Percentiles rank a stretch among this genome's conserved stretches.
phyloP scores from a whole-genome alignment of 2,329 filamentous ascomycete species.

The Colletotrichum tropicale region DNA sequence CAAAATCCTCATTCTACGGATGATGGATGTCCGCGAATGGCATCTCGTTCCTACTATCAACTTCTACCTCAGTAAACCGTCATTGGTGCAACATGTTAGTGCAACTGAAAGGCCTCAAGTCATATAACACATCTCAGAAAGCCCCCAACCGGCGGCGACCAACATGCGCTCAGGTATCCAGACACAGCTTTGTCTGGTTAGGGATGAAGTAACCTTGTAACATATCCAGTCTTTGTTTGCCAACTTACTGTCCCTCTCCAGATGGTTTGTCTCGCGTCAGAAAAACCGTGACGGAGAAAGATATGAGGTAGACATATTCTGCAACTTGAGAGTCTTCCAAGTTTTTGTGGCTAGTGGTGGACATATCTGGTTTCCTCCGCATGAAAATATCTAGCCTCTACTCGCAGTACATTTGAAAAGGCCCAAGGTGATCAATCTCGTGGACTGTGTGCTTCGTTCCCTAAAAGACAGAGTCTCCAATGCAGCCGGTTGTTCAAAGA shows the following conservation, averaged over 20 bases:
- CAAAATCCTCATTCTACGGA: too few relatives aligned
- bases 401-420: background rate
- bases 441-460: background rate
- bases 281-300: too few relatives aligned
- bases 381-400: background rate
- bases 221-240: background rate
- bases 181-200: background rate
- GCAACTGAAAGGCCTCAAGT: too few relatives aligned
- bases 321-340: background rate
- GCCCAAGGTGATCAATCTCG: background rate
- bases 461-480: background rate
- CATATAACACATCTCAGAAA: background rate
- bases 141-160: background rate
- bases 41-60: too few relatives aligned
- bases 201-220: background rate
- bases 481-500: background rate
- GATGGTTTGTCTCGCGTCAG: too few relatives aligned
- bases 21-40: too few relatives aligned
- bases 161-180: too few relatives aligned
- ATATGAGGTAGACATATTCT: background rate
- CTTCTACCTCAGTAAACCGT: too few relatives aligned
- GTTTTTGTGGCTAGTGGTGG: background rate
- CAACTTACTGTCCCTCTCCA: too few relatives aligned
- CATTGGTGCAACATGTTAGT: too few relatives aligned
- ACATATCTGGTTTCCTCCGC: background rate